Conservation (phyloP, 306 rosid genomes). For the Ormosia emarginata region DNA sequence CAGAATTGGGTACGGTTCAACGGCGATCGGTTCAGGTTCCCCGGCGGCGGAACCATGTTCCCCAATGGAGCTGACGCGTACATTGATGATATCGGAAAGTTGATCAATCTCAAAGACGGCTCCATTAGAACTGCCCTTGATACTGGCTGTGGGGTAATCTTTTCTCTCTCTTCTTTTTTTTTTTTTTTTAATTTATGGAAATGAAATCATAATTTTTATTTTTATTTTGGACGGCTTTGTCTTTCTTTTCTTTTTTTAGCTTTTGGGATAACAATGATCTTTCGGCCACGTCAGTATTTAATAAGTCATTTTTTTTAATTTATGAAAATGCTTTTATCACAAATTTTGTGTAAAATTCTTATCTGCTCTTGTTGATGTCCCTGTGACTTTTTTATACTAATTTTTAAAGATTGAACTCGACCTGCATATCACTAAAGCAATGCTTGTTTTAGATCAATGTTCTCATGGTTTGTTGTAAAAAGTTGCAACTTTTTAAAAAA, state of each 20-base stretch:
- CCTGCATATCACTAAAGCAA: not conserved
- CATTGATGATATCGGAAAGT: conserved; percentile 63
- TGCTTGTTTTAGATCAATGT: not conserved
- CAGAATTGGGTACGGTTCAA: conserved; percentile 81
- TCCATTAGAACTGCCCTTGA: conserved; percentile 83
- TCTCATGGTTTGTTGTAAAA: not conserved
- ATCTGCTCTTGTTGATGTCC: not conserved
- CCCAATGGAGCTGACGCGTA: conserved; percentile 79
- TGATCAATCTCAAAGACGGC: conserved; percentile 63
- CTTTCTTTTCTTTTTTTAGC: not conserved
- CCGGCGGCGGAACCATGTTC: conserved; percentile 92
- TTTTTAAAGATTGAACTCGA: not conserved
- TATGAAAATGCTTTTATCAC: too few species aligned
- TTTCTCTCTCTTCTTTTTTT: not conserved
- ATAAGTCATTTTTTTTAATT: not conserved
- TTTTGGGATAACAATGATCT: not conserved
- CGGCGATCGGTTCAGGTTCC: conserved; percentile 63
- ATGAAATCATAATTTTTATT: not conserved
- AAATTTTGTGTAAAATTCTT: not conserved
- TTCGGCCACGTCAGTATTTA: not conserved
- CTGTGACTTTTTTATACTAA: too few species aligned
- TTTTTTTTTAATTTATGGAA: too few species aligned
- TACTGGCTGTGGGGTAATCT: conserved; percentile 87
- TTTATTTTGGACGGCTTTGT: not conserved
- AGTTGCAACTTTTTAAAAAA: not conserved